phyloP scores from a whole-genome alignment of 768 basidiomycete genomes.

The Holtermannia corniformis region DNA sequence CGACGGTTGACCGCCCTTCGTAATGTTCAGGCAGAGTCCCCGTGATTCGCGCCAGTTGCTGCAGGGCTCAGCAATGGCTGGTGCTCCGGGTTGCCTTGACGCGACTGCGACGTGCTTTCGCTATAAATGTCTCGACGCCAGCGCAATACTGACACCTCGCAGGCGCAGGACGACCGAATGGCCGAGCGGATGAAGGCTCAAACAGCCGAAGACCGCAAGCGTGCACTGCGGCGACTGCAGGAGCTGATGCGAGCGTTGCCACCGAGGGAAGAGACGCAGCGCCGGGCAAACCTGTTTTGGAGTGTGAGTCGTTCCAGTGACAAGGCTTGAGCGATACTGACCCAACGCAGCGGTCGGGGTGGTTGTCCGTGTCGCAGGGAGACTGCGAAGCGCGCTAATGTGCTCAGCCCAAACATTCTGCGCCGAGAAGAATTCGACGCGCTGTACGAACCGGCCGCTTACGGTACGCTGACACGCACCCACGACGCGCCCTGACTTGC shows the following conservation, averaged over 20 bases:
- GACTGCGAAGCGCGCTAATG: not conserved
- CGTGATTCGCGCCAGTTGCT: too few relatives aligned
- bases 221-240: slow-evolving; percentile 10
- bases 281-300: slow-evolving; percentile 19
- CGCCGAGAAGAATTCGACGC: slow-evolving; percentile 23
- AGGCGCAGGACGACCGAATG: too few relatives aligned
- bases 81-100: too few relatives aligned
- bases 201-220: not conserved
- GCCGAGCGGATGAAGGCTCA: not conserved
- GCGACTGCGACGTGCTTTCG: too few relatives aligned
- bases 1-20: too few relatives aligned
- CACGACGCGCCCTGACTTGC: not conserved
- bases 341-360: slow-evolving; percentile 17
- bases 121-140: too few relatives aligned
- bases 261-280: slow-evolving; percentile 16
- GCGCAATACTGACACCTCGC: too few relatives aligned
- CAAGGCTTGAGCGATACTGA: too few relatives aligned
- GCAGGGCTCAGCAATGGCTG: too few relatives aligned
- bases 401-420: slow-evolving; percentile 18
- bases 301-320: too few relatives aligned
- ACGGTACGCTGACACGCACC: slow-evolving; percentile 4
- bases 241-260: slow-evolving; percentile 24
- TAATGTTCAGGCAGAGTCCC: too few relatives aligned
- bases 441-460: slow-evolving; percentile 31
- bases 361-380: slow-evolving; percentile 16